Percentiles rank a stretch among this genome's conserved stretches.
Conservation (phyloP, 1,284 basidiomycete species). For the Ceratobasidium papillatum region DNA sequence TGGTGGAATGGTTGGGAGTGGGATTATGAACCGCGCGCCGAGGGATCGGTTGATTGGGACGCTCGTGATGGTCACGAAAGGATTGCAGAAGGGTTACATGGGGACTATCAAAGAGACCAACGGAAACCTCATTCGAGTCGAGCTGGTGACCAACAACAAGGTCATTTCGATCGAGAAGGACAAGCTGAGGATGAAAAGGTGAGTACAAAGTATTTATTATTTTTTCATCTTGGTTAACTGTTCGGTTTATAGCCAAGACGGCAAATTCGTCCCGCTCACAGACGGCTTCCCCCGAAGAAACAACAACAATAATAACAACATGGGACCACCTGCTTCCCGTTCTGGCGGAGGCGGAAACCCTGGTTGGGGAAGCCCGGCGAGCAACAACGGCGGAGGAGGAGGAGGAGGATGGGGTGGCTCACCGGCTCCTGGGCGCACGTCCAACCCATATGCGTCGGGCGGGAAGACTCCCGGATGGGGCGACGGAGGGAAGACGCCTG, state of each 20-base stretch:
- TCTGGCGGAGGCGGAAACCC: constrained; percentile 13
- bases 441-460: constrained; percentile 67
- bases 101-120: constrained; percentile 97
- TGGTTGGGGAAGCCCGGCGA: constrained; percentile 43
- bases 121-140: constrained; percentile 87
- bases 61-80: constrained; percentile 83
- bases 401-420: constrained; percentile 38
- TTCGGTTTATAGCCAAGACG: constrained; percentile 59
- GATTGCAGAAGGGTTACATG: constrained; percentile 89
- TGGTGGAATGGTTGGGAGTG: constrained; percentile 84
- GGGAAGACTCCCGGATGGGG: constrained; percentile 67
- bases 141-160: constrained; percentile 91
- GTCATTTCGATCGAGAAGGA: constrained; percentile 86
- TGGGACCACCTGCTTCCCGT: constrained; percentile 52
- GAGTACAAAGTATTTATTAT: constrained; percentile 52
- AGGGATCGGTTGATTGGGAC: constrained; percentile 86
- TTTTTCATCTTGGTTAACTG: neutral
- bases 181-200: constrained; percentile 82
- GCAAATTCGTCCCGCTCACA: constrained; percentile 61
- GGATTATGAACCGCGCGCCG: constrained; percentile 73
- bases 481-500: constrained; percentile 66
- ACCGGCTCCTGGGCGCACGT: constrained; percentile 61
- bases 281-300: constrained; percentile 48
- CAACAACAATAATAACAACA: constrained; percentile 42
- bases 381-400: constrained; percentile 42